Evolutionary conservation across 371 early-diverging fungal genomes (phyloP).

Genomic region (Mucor irregularis): DNA sequence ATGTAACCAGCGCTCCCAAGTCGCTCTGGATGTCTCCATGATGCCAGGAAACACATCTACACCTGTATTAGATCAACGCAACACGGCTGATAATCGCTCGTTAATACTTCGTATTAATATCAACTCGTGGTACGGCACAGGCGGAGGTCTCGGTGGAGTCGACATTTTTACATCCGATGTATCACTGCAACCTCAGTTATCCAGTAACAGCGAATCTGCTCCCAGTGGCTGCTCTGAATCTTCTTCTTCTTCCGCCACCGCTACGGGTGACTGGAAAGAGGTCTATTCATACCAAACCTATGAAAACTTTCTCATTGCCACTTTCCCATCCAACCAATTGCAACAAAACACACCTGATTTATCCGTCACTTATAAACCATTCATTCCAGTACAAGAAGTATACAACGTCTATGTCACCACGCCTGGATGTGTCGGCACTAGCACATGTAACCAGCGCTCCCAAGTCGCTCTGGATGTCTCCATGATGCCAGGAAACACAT

Average conservation of each 20-base stretch:
- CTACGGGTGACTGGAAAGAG: constrained; percentile 37
- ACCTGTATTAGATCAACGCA: constrained; percentile 45
- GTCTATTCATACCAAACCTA: constrained; percentile 40
- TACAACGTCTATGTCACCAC: constrained; percentile 66
- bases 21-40: constrained; percentile 44
- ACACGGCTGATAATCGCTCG: constrained; percentile 36
- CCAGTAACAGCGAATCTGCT: not conserved
- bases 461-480: constrained; percentile 46
- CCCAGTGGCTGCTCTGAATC: not conserved
- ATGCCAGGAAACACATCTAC: constrained; percentile 37
- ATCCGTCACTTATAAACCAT: constrained; percentile 56
- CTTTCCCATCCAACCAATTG: constrained; percentile 35
- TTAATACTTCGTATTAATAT: constrained; percentile 66
- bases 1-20: constrained; percentile 54
- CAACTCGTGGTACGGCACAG: constrained; percentile 68
- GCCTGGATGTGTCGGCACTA: constrained; percentile 68
- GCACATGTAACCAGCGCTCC: constrained; percentile 54
- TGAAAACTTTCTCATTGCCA: constrained; percentile 38
- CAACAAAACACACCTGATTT: constrained; percentile 36
- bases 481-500: constrained; percentile 38
- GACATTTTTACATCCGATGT: constrained; percentile 67
- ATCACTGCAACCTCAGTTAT: constrained; percentile 42
- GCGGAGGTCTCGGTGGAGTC: constrained; percentile 73
- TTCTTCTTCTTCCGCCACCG: constrained; percentile 19
- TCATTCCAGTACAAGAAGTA: constrained; percentile 60